Evolutionary conservation across 495 filamentous ascomycete species (phyloP), one percentile per base, ranked within the genome.

Genomic region (Platismatia glauca): DNA sequence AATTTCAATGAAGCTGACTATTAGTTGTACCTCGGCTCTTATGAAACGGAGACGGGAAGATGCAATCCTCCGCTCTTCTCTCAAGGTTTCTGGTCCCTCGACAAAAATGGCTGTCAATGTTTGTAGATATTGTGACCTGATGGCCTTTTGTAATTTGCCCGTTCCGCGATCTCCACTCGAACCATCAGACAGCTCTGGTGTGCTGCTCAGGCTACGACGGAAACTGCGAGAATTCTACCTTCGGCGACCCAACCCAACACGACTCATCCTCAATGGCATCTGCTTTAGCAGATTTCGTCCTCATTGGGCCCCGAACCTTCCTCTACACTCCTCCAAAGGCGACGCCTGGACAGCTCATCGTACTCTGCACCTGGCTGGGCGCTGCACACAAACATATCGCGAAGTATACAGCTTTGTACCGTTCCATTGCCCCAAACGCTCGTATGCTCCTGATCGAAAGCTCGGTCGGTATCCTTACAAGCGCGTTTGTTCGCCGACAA

Each of bases 321-420:
- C 50, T 53, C 15, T 33, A 53, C 29, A 33, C 50, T 27, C 50
- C 50, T n/a, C 16, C 29, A 2, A 20, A 34, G 50, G 15, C 50
- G 7, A 53, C 3, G 15, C 9, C 56, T 29, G 35, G 44, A 24
- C 55, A 67, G 29, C 66, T 72, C 39, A 61, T 73, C 33, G 50
- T 73, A 39, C 46, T 76, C 53, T 72, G 62, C 63, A 62, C 67
- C n/a, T 74, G 73, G 71, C 58, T 68, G 16, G 67, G 64, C 27
- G 73, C 71, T 13, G 67, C 64, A 12, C 61, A 60, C 33, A 71
- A 70, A 44, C 70, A 74, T 60, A 70, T 74, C 34, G 61, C 65
- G 4, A 73, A 72, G 58, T 76, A 75, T 52, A 67, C 64, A 1
- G 38, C 58, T n/a, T 22, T 61, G 7, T 71, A 58, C 55, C n/a